Conservation (phyloP, 1,284 basidiomycete genomes). For the Trichosporon asahii region DNA sequence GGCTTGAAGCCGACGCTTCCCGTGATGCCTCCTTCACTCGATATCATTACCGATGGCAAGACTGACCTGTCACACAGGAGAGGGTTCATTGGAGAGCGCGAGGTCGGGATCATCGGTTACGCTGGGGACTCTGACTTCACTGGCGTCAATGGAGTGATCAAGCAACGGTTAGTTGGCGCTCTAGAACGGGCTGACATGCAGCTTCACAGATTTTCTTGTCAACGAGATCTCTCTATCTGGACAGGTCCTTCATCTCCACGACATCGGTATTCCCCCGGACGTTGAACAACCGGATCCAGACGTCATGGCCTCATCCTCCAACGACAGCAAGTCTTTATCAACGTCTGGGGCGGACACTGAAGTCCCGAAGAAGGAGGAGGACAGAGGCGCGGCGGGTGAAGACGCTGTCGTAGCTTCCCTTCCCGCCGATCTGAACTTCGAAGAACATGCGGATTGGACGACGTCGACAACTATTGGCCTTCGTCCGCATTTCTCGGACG, state of each 20-base stretch:
- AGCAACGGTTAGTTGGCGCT: slow-evolving; percentile 67
- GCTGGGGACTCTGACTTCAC: slow-evolving; percentile 66
- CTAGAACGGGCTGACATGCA: slow-evolving; percentile 41
- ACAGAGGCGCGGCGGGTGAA: background rate
- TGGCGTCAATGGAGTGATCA: slow-evolving; percentile 80
- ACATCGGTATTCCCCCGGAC: slow-evolving; percentile 54
- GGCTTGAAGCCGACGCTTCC: slow-evolving; percentile 40
- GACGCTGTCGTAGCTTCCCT: background rate
- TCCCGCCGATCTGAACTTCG: slow-evolving; percentile 28
- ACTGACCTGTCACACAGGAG: slow-evolving; percentile 30
- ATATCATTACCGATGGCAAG: slow-evolving; percentile 36
- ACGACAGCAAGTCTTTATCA: background rate
- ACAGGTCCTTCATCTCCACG: slow-evolving; percentile 72
- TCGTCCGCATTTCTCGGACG: slow-evolving; percentile 62
- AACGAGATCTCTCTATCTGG: slow-evolving; percentile 78
- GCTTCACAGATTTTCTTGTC: slow-evolving; percentile 92
- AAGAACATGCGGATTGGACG: slow-evolving; percentile 60
- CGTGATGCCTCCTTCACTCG: slow-evolving; percentile 38
- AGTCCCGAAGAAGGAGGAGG: background rate
- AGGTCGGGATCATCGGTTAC: slow-evolving; percentile 90
- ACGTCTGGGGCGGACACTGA: background rate
- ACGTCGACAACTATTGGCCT: slow-evolving; percentile 60
- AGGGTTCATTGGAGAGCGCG: slow-evolving; percentile 63
- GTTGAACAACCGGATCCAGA: slow-evolving; percentile 27
- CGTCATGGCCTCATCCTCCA: background rate